A percentile compares a stretch with the other conserved stretches of the same genome.
These are phyloP conservation scores for Cutaneotrichosporon spelunceum DNA, from an alignment of 1,284 basidiomycete species.

Conservation along the genomic window DNA sequence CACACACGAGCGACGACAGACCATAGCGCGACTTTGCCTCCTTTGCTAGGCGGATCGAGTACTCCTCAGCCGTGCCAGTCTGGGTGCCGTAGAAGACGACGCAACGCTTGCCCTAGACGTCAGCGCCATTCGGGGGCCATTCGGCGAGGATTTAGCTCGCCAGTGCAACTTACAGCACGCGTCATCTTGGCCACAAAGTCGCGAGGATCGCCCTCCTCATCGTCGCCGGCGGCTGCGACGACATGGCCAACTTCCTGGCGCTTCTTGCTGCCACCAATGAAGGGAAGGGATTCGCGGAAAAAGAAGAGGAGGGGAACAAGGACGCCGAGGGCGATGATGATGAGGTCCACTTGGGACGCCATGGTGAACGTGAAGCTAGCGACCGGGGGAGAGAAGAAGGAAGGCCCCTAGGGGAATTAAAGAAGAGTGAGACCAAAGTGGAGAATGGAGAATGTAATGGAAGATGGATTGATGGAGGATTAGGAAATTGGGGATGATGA, in stretches of 20 bases:
- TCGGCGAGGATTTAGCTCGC: constrained; percentile 9
- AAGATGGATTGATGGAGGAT: not conserved
- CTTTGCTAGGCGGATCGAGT: constrained; percentile 86
- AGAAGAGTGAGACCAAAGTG: not conserved
- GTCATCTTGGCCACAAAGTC: constrained; percentile 91
- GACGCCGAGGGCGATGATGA: constrained; percentile 42
- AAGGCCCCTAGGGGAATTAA: not conserved
- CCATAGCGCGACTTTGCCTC: constrained; percentile 93
- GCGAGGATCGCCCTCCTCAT: constrained; percentile 72
- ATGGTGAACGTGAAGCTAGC: constrained; percentile 30
- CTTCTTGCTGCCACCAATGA: constrained; percentile 39
- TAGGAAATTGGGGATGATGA: not conserved
- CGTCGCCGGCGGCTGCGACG: constrained; percentile 10
- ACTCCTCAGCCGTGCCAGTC: constrained; percentile 94
- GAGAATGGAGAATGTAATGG: not conserved
- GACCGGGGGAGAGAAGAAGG: not conserved
- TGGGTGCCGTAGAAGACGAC: constrained; percentile 96
- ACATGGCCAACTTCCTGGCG: not conserved
- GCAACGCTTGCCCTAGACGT: constrained; percentile 77
- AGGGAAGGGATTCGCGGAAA: constrained; percentile 46
- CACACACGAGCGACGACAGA: constrained; percentile 85
- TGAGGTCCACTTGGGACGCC: constrained; percentile 43
- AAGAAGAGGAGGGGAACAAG: constrained; percentile 44
- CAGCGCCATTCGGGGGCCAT: no score
- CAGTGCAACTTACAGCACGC: constrained; percentile 65